Base-by-base conservation (phyloP, 352 stramenopile species). In the Hyaloperonospora arabidopsidis region DNA sequence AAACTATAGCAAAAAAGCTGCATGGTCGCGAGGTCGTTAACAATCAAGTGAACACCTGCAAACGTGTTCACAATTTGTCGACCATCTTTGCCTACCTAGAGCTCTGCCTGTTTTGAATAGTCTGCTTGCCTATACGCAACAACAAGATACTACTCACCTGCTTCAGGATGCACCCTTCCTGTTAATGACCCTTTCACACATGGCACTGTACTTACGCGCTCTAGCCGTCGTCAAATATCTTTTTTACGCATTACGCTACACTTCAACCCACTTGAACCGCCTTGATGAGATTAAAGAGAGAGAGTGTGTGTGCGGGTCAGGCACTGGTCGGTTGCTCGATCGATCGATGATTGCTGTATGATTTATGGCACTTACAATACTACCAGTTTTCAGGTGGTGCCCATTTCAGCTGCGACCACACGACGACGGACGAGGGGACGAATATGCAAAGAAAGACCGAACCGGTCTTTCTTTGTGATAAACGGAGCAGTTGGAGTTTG, bases 351-450 rank as follows among this genome's bases (percentile, higher is more conserved):
- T 29, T 29, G 25, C 25, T 8, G 25, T 29, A 29, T 29, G 25
- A 29, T 29, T 29, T 29, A 3, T 29, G 25, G 21, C 21, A 17
- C 13, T 17, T 17, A 32, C 22, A 13, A 34, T 46, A 23, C 12
- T 47, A 13, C 52, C 52, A 46, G 55, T 63, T 63, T 67, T 32
- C 8, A 15, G 43, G 5, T 49, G 18, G 39, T 13, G 11, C 44
- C 49, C 48, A 57, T 63, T 62, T 49, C 21, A 63, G 34, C 25
- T 57, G 53, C 62, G 59, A 70, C 14, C 15, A 23, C 35, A 50
- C 62, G 53, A 66, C 47, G 59, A 39, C 35, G 53, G 45, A 59
- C 62, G 52, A 66, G 47, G 51, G 56, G 62, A 47, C 57, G 57
- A 64, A 49, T 22, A 22, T 18, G 22, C 35, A 62, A 45, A 67